Evolutionary conservation across 768 basidiomycete genomes (phyloP).

Genomic region (Suillus subalutaceus): DNA sequence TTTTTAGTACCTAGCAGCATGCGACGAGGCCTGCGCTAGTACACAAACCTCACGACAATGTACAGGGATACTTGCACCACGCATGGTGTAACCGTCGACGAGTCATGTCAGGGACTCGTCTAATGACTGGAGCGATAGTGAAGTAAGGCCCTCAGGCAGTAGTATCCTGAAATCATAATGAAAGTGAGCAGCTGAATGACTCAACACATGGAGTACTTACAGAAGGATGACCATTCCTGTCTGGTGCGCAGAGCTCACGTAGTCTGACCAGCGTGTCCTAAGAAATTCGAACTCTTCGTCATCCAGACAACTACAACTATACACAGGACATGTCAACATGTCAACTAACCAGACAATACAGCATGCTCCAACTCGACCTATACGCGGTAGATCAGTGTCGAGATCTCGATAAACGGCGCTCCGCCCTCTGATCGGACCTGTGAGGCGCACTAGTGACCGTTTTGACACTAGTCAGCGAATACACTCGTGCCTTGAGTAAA

Average conservation of each 20-base stretch:
- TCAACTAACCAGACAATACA: slow-evolving; percentile 77
- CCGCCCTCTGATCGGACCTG: slow-evolving; percentile 76
- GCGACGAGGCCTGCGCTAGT: no score
- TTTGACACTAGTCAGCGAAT: slow-evolving; percentile 7
- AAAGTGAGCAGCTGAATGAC: no score
- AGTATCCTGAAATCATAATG: slow-evolving; percentile 60
- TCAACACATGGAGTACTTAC: slow-evolving; percentile 37
- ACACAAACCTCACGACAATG: slow-evolving; percentile 93
- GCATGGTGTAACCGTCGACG: slow-evolving; percentile 72
- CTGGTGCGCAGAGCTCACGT: no score
- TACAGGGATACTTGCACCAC: slow-evolving; percentile 71
- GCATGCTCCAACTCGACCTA: slow-evolving; percentile 70
- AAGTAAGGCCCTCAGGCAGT: slow-evolving; percentile 62
- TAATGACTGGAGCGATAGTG: slow-evolving; percentile 53
- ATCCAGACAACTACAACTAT: slow-evolving; percentile 69
- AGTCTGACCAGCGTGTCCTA: slow-evolving; percentile 71
- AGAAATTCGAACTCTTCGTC: slow-evolving; percentile 82
- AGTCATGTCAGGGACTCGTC: slow-evolving; percentile 68
- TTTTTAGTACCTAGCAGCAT: no score
- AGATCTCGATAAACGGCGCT: slow-evolving; percentile 84
- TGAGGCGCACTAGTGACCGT: slow-evolving; percentile 58
- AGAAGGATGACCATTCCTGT: slow-evolving; percentile 37
- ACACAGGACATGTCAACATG: background rate
- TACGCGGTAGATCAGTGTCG: slow-evolving; percentile 72
- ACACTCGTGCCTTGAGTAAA: background rate